A percentile compares a stretch with the other conserved stretches of the same genome.
Conservation (phyloP, 371 early-diverging fungal genomes). For the Mortierella sp. region DNA sequence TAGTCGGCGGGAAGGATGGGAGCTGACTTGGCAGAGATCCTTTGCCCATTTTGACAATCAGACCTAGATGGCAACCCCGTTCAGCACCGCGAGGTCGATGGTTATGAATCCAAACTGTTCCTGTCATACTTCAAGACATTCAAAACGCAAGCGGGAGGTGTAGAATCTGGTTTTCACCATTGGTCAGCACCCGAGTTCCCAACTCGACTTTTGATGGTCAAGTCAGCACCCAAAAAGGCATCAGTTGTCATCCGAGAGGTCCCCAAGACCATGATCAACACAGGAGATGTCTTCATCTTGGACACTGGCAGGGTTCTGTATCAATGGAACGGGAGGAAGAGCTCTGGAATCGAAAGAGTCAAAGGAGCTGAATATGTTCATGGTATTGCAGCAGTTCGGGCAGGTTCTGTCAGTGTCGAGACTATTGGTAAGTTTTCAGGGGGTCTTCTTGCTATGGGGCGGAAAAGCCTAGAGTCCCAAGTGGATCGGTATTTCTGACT, state of each 20-base stretch:
- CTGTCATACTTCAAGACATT: conserved; percentile 72
- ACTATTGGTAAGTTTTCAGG: conserved; percentile 67
- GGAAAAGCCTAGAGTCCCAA: neutral
- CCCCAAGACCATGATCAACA: conserved; percentile 67
- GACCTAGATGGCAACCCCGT: conserved; percentile 74
- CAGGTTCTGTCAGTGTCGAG: conserved; percentile 70
- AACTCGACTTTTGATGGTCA: conserved; percentile 78
- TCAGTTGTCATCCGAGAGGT: conserved; percentile 76
- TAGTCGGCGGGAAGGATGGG: no score
- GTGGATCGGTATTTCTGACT: neutral
- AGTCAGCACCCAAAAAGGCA: conserved; percentile 53
- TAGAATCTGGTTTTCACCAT: conserved; percentile 82
- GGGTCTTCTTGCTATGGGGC: neutral
- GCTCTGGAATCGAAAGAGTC: conserved; percentile 75
- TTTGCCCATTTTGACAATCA: conserved; percentile 14
- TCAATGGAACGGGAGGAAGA: conserved; percentile 79
- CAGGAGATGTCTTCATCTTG: conserved; percentile 82
- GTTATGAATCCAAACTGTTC: conserved; percentile 73
- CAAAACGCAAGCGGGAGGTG: conserved; percentile 76
- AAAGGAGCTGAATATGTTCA: conserved; percentile 75
- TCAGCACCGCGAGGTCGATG: conserved; percentile 85
- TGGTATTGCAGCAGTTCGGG: conserved; percentile 65
- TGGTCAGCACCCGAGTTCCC: conserved; percentile 65
- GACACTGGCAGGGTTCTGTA: conserved; percentile 76
- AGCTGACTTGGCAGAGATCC: neutral